Percentiles rank a stretch among this genome's conserved stretches.
Evolutionary conservation across 202 grass and related monocot genomes (phyloP).

Genomic region (Schoenoplectus triqueter): DNA sequence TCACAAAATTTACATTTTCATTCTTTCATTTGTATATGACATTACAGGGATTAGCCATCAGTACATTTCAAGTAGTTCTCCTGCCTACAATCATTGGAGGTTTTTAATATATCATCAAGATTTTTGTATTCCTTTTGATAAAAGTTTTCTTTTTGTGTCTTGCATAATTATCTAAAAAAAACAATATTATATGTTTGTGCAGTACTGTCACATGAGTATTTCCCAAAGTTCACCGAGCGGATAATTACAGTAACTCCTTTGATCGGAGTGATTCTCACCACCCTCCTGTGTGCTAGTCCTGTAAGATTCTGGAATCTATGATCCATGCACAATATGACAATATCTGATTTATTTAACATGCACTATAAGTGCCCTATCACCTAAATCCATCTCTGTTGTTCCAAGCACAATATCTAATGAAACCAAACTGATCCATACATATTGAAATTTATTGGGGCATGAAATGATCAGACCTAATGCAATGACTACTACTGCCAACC

Average conservation of each 20-base stretch:
- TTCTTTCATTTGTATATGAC: constrained; percentile 5
- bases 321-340: neutral
- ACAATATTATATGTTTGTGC: constrained; percentile 45
- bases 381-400: neutral
- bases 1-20: neutral
- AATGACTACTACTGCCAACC: neutral
- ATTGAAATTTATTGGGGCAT: constrained; percentile 1
- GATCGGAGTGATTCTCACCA: constrained; percentile 88
- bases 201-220: constrained; percentile 90
- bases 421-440: neutral
- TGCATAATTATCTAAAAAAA: constrained; percentile 39
- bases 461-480: neutral
- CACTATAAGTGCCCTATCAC: neutral
- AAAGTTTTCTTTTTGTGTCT: constrained; percentile 10
- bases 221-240: constrained; percentile 77
- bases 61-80: constrained; percentile 98
- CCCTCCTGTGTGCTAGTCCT: constrained; percentile 93
- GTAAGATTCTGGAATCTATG: constrained; percentile 51
- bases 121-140: constrained; percentile 35
- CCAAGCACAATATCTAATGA: neutral
- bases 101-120: constrained; percentile 40
- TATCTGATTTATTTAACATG: constrained; percentile 22
- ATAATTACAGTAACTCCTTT: constrained; percentile 82
- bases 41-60: constrained; percentile 84
- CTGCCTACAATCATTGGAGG: constrained; percentile 92